phyloP scores from a whole-genome alignment of 1,284 basidiomycete genomes.

The Pseudozyma thailandica region DNA sequence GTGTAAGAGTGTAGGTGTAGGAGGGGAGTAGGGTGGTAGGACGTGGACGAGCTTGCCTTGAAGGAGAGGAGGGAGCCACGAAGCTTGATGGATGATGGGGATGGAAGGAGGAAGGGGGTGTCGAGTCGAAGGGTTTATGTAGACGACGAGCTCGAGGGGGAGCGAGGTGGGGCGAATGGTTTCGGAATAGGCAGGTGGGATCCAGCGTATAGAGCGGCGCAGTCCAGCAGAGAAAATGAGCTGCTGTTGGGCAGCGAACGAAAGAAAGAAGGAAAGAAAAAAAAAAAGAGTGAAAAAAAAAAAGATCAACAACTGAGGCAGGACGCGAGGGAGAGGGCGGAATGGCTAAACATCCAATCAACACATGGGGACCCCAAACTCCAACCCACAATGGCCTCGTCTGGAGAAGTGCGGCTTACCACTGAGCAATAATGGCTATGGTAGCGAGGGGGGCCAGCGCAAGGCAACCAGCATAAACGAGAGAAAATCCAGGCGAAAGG shows the following conservation, averaged over 20 bases:
- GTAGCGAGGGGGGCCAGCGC: no score
- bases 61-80: slow-evolving; percentile 12
- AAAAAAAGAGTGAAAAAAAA: slow-evolving; percentile 1
- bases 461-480: not conserved
- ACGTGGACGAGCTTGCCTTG: slow-evolving; percentile 23
- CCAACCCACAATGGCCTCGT: slow-evolving; percentile 4
- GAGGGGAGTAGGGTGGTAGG: slow-evolving; percentile 5
- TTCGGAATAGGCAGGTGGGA: not conserved
- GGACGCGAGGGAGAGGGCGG: not conserved
- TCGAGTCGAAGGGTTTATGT: slow-evolving; percentile 37
- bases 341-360: slow-evolving; percentile 28
- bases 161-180: not conserved
- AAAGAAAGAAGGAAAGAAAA: slow-evolving; percentile 3
- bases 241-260: not conserved
- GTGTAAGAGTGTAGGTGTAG: slow-evolving; percentile 9
- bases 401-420: no score
- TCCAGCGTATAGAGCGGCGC: not conserved
- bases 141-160: slow-evolving; percentile 12
- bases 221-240: not conserved
- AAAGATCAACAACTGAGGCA: not conserved
- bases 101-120: not conserved
- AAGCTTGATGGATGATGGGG: slow-evolving; percentile 38
- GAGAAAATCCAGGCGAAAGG: no score
- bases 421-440: no score
- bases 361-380: slow-evolving; percentile 34